These are phyloP conservation scores for Stagonosporopsis vannaccii DNA, from an alignment of 2,329 filamentous ascomycete genomes.

Conservation along the genomic window DNA sequence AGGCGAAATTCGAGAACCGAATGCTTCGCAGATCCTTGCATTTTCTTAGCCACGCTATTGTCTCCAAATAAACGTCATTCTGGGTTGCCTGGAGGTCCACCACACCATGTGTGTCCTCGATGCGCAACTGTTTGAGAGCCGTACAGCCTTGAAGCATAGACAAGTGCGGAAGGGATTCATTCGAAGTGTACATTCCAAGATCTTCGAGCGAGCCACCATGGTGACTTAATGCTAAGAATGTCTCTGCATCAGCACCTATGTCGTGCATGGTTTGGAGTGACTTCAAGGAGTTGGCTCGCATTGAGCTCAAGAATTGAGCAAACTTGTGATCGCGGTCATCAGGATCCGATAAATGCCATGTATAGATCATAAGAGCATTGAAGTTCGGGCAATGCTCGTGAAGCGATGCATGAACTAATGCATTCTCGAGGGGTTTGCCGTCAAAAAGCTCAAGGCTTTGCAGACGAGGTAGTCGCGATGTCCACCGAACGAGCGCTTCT, in stretches of 20 bases:
- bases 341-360: conserved; percentile 47
- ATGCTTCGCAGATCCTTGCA: conserved; percentile 62
- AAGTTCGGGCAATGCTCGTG: conserved; percentile 67
- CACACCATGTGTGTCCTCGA: conserved; percentile 56
- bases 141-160: conserved; percentile 59
- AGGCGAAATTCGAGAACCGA: conserved; percentile 59
- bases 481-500: conserved; percentile 64
- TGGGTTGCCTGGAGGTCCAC: conserved; percentile 60
- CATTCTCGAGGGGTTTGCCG: conserved; percentile 64
- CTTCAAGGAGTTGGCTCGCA: conserved; percentile 65
- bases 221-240: conserved; percentile 61
- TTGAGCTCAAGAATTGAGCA: conserved; percentile 63
- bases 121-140: conserved; percentile 56
- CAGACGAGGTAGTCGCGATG: conserved; percentile 64
- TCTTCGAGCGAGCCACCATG: conserved; percentile 64
- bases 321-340: conserved; percentile 64
- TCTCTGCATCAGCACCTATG: conserved; percentile 62
- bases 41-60: conserved; percentile 62
- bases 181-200: conserved; percentile 60
- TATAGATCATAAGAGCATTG: conserved; percentile 65
- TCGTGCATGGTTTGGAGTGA: conserved; percentile 66
- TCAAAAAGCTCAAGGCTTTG: conserved; percentile 67
- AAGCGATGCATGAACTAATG: conserved; percentile 62
- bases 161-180: conserved; percentile 59
- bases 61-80: conserved; percentile 60